A percentile compares a stretch with the other conserved stretches of the same genome.
Evolutionary conservation across 163 green algal species (phyloP).

Genomic region (Botryococcus braunii): DNA sequence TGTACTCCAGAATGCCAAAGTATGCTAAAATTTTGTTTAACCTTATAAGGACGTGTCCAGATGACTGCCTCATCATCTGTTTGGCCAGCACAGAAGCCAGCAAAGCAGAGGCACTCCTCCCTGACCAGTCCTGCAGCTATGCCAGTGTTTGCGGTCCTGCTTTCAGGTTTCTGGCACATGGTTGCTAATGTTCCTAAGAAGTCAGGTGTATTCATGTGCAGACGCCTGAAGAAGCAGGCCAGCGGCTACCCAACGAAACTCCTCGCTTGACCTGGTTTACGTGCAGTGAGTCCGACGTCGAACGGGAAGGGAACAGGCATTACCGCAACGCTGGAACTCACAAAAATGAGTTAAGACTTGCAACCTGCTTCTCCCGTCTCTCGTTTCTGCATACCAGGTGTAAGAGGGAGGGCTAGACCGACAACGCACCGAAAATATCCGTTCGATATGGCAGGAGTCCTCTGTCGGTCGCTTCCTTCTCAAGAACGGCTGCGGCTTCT

Average conservation of each 20-base stretch:
- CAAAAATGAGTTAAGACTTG: neutral
- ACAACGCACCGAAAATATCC: slow-evolving; percentile 25
- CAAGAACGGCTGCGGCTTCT: slow-evolving; percentile 15
- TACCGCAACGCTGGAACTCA: neutral
- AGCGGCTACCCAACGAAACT: neutral
- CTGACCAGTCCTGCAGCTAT: too few relatives aligned
- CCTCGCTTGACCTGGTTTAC: neutral
- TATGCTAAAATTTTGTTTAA: too few relatives aligned
- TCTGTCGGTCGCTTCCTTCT: slow-evolving; percentile 13
- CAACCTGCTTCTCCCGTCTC: neutral
- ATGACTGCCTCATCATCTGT: too few relatives aligned
- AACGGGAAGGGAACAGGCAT: neutral
- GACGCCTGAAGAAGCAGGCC: neutral
- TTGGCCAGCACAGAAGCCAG: too few relatives aligned
- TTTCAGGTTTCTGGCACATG: too few relatives aligned
- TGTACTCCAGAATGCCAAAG: too few relatives aligned
- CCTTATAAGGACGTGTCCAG: too few relatives aligned
- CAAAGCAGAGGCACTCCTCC: too few relatives aligned
- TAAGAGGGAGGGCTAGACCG: neutral
- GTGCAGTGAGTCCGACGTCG: neutral
- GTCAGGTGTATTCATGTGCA: neutral
- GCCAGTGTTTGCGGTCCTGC: too few relatives aligned
- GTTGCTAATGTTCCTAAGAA: neutral
- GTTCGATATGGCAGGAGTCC: slow-evolving; percentile 26
- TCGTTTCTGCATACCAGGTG: neutral